Evolutionary conservation across 345 rosid species (phyloP).

Genomic region (Salix dunnii): DNA sequence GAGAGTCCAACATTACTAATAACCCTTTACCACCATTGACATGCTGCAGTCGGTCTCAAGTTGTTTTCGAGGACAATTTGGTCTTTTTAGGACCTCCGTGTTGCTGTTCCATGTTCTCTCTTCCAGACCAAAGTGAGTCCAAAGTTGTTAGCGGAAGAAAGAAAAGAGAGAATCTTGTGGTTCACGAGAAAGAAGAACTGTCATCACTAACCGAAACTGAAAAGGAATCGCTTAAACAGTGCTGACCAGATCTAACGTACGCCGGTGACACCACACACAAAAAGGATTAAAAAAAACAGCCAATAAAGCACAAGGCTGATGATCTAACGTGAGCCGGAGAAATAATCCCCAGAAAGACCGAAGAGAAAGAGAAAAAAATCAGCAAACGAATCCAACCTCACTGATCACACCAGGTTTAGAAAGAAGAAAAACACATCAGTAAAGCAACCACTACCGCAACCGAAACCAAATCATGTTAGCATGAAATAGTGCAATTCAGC

Average conservation of each 20-base stretch:
- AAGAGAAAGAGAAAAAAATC: neutral
- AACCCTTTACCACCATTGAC: neutral
- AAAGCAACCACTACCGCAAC: neutral
- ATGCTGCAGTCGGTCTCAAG: neutral
- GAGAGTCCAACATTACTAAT: neutral
- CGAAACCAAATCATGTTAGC: neutral
- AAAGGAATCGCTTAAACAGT: neutral
- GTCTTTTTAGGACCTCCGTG: neutral
- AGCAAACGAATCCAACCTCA: neutral
- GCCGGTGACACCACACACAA: neutral
- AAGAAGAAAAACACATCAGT: neutral
- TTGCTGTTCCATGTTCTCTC: neutral
- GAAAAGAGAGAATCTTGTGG: neutral
- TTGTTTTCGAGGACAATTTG: neutral
- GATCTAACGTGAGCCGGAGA: neutral
- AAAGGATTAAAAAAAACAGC: neutral
- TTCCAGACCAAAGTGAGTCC: neutral
- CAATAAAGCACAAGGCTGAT: neutral
- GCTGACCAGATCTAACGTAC: neutral
- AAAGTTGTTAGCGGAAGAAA: neutral
- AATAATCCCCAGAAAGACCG: neutral
- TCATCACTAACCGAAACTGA: neutral
- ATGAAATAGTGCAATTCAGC: neutral
- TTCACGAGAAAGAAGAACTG: neutral
- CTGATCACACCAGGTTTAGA: neutral